These are phyloP conservation scores for Cicer cuneatum DNA, from an alignment of 306 rosid genomes.

Conservation along the genomic window DNA sequence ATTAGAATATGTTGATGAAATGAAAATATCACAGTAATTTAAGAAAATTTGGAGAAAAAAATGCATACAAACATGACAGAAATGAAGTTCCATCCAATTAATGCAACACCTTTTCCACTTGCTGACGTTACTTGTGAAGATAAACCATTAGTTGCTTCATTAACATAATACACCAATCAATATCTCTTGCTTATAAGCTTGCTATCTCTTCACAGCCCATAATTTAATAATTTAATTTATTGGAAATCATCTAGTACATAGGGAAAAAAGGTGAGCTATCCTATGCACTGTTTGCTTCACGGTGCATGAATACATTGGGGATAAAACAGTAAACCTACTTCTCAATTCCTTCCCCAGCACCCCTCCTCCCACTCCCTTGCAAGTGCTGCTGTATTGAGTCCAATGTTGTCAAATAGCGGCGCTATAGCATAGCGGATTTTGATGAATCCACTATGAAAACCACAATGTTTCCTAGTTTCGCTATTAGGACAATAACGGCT, in stretches of 20 bases:
- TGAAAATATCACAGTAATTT: conserved; percentile 1
- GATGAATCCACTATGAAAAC: too few relatives aligned
- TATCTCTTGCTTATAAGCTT: conserved; percentile 13
- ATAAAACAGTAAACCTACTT: background rate
- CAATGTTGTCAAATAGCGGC: too few relatives aligned
- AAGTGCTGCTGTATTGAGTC: too few relatives aligned
- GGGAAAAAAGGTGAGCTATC: background rate
- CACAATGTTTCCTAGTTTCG: too few relatives aligned
- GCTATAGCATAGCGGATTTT: too few relatives aligned
- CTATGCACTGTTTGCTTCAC: too few relatives aligned
- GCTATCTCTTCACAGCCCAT: background rate
- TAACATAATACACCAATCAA: background rate
- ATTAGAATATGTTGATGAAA: background rate
- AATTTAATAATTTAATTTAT: conserved; percentile 2
- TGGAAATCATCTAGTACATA: background rate
- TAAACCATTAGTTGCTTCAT: background rate
- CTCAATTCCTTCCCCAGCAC: background rate
- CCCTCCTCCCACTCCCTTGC: background rate
- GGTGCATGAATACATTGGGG: too few relatives aligned
- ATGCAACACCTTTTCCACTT: background rate
- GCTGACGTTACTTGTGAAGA: conserved; percentile 5
- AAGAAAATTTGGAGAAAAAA: conserved; percentile 16
- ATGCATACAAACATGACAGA: background rate
- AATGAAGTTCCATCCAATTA: background rate
- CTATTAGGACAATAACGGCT: too few relatives aligned